phyloP scores from a whole-genome alignment of 2,329 filamentous ascomycete species.

The Cercospora beticola region DNA sequence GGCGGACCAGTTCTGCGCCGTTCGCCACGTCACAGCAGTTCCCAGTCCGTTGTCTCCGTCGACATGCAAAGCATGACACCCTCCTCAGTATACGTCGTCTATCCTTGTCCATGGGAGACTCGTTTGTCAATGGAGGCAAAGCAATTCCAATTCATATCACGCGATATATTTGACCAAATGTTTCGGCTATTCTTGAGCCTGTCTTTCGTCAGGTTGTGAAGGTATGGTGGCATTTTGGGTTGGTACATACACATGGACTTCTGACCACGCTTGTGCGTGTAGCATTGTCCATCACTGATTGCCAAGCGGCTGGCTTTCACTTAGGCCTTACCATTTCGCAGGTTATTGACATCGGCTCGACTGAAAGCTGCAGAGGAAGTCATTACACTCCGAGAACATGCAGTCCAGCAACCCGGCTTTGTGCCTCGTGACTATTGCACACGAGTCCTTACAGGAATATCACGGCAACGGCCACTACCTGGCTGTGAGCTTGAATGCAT shows the following conservation, averaged over 20 bases:
- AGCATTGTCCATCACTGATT: neutral
- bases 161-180: slow-evolving; percentile 12
- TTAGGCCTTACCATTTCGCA: neutral
- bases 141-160: neutral
- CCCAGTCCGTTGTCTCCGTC: neutral
- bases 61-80: neutral
- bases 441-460: neutral
- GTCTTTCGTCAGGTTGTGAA: neutral
- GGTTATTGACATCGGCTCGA: neutral
- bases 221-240: slow-evolving; percentile 4
- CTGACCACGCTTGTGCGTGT: neutral
- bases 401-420: neutral
- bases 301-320: neutral
- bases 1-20: neutral
- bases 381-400: neutral
- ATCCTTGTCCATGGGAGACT: slow-evolving; percentile 16
- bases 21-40: neutral
- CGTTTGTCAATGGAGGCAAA: slow-evolving; percentile 18
- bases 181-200: slow-evolving; percentile 12
- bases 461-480: neutral
- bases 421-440: neutral
- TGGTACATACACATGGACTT: neutral
- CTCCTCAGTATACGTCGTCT: slow-evolving; percentile 21
- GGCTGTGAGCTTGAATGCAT: neutral
- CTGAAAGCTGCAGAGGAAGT: neutral